Percentiles rank a stretch among this genome's conserved stretches.
phyloP scores from a whole-genome alignment of 129 eudicot species.

The Helianthus tuberosus region DNA sequence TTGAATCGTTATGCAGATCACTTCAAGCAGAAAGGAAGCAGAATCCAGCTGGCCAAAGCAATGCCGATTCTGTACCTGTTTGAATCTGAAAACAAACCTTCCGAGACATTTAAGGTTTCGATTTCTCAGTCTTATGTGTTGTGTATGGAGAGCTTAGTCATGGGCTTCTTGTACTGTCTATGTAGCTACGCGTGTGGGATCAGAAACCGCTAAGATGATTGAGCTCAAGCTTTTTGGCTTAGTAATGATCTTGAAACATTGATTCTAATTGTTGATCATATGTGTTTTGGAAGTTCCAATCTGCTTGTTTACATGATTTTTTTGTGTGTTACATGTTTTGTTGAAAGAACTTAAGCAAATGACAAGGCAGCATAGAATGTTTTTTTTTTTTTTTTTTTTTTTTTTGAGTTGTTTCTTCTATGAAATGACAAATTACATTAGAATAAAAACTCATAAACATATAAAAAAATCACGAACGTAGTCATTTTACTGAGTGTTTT shows the following conservation, averaged over 20 bases:
- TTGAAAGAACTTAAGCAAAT: not conserved
- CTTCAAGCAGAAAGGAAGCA: slow-evolving; percentile 95
- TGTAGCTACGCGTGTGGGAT: slow-evolving; percentile 15
- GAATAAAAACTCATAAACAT: no score
- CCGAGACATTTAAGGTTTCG: slow-evolving; percentile 8
- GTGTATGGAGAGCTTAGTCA: not conserved
- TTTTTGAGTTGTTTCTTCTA: not conserved
- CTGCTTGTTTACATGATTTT: slow-evolving; percentile 11
- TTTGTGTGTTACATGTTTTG: no score
- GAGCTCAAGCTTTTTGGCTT: slow-evolving; percentile 21
- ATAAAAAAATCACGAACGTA: no score
- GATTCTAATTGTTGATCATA: not conserved
- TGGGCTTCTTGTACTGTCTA: slow-evolving; percentile 12
- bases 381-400: not conserved
- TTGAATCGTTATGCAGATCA: slow-evolving; percentile 84
- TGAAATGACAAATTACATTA: no score
- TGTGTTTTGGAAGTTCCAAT: slow-evolving; percentile 9
- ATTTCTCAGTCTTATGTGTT: slow-evolving; percentile 21
- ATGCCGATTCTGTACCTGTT: slow-evolving; percentile 41
- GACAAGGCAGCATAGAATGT: not conserved
- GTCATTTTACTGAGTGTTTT: no score
- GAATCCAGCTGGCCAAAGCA: slow-evolving; percentile 39
- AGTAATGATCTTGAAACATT: slow-evolving; percentile 20
- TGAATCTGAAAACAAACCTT: slow-evolving; percentile 9
- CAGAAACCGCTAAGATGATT: slow-evolving; percentile 11